Base-by-base conservation (phyloP, 78 protist genomes). In the Chrysochromulina parva region DNA sequence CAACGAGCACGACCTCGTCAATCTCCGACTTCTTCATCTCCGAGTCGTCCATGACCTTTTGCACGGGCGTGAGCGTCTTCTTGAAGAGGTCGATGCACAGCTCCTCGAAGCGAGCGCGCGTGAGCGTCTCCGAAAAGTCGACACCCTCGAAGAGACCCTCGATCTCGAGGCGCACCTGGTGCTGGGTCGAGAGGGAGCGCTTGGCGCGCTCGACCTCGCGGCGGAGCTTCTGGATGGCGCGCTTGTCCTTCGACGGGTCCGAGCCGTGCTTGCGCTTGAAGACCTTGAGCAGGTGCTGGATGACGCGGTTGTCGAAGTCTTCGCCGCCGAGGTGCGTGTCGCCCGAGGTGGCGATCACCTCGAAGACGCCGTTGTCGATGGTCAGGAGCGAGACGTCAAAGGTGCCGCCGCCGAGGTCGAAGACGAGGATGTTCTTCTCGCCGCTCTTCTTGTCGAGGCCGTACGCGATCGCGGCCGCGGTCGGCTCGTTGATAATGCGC, bases 391-490 rank as follows among this genome's bases (percentile, higher is more conserved):
- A 97, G 66, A 99, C 99, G 88, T 98, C 99, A 90, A 99, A 99
- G 62, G 99, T 99, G 28, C 99, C 99, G 14, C 99, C 99, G 38
- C 99, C 99, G 17, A 99, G 94, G 88, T 99, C 99, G 95, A 94
- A 99, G 58, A 99, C 99, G 22, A 98, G 95, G 58, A 97, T 94
- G 98, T 96, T 98, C 96, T 97, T 94, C 86, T 94, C 96, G 48
- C 67, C 85, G 55, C 59, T 88, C 59, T 94, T 94, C 90, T 95
- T 92, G 93, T 96, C 97, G 1, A 97, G 94, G 0, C 98, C 99
- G 93, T 97, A 98, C 9, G 99, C 99, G 28, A 97, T 89, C 50
- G 98, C 97, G 0, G 98, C 99, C 20, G 99, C 99, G 38, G 99
- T 99, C 57, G 99, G 99, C 96, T 99, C 99, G 95, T 99, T 99